Evolutionary conservation across 2,329 filamentous ascomycete species (phyloP).

Genomic region (Claviceps purpurea): DNA sequence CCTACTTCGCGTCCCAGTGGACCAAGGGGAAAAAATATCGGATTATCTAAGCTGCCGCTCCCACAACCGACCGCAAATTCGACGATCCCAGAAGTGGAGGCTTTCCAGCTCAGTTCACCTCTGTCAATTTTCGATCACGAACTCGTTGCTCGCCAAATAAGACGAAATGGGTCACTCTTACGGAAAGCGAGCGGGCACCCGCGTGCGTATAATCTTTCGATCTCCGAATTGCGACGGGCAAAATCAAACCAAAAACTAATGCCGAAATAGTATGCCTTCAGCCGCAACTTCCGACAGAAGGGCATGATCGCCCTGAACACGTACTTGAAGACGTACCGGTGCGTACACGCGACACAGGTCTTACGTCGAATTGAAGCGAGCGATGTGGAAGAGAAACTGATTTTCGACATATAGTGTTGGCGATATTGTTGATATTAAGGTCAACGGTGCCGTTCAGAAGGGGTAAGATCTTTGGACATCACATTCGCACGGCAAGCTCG

Average conservation of each 20-base stretch:
- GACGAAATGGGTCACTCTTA: constrained; percentile 74
- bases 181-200: constrained; percentile 77
- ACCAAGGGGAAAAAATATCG: constrained; percentile 13
- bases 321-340: constrained; percentile 91
- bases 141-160: constrained; percentile 26
- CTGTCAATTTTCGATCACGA: constrained; percentile 30
- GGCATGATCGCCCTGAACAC: constrained; percentile 87
- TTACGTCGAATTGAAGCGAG: background rate
- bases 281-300: constrained; percentile 86
- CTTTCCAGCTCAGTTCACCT: constrained; percentile 20
- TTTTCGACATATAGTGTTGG: constrained; percentile 53
- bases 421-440: constrained; percentile 97
- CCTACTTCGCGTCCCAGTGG: constrained; percentile 13
- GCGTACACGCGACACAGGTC: constrained; percentile 10
- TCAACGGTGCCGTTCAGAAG: constrained; percentile 97
- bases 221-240: constrained; percentile 16
- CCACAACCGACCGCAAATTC: constrained; percentile 27
- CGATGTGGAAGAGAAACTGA: constrained; percentile 25
- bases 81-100: constrained; percentile 18
- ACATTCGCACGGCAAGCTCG: background rate
- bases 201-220: constrained; percentile 41
- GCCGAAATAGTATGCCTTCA: constrained; percentile 68
- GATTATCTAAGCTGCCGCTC: constrained; percentile 24
- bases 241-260: constrained; percentile 8
- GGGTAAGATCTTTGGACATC: constrained; percentile 47